phyloP scores from a whole-genome alignment of 2,329 filamentous ascomycete genomes.

The Sporothrix curviconia region DNA sequence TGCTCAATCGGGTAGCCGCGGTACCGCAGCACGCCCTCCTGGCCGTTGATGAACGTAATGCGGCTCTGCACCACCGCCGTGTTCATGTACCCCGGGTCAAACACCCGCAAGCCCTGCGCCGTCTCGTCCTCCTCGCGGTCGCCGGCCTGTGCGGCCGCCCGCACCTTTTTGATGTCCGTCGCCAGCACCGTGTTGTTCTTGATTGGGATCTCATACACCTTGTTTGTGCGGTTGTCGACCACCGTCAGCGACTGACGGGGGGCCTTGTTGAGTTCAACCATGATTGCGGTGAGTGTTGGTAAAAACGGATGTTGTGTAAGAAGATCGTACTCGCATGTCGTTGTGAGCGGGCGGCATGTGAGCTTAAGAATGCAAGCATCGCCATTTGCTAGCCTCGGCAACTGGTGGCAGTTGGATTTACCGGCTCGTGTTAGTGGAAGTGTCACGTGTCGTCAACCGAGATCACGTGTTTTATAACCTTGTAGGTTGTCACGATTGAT shows the following conservation, averaged over 20 bases:
- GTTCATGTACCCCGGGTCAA: conserved; percentile 48
- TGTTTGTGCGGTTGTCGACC: conserved; percentile 43
- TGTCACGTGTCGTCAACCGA: too few species aligned
- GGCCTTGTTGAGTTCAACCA: not conserved
- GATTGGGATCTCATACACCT: conserved; percentile 43
- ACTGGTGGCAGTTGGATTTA: too few species aligned
- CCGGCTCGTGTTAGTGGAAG: too few species aligned
- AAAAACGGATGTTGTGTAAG: not conserved
- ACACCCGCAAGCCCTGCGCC: conserved; percentile 42
- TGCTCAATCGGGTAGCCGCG: conserved; percentile 47
- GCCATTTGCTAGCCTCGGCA: too few species aligned
- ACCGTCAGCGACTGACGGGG: conserved; percentile 30
- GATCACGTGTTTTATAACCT: too few species aligned
- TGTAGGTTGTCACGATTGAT: too few species aligned
- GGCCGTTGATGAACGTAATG: conserved; percentile 48
- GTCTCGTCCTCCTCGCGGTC: conserved; percentile 41
- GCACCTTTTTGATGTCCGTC: conserved; percentile 47
- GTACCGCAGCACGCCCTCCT: conserved; percentile 45
- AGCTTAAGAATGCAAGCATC: too few species aligned
- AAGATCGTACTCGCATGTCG: too few species aligned
- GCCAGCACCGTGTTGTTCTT: conserved; percentile 43
- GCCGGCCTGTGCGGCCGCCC: conserved; percentile 26
- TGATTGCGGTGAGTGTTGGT: not conserved
- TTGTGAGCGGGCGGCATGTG: too few species aligned
- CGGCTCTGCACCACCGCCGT: conserved; percentile 43